A percentile compares a stretch with the other conserved stretches of the same genome.
These are phyloP conservation scores for Rhinocladiella mackenziei DNA, from an alignment of 2,329 filamentous ascomycete species.

Conservation along the genomic window DNA sequence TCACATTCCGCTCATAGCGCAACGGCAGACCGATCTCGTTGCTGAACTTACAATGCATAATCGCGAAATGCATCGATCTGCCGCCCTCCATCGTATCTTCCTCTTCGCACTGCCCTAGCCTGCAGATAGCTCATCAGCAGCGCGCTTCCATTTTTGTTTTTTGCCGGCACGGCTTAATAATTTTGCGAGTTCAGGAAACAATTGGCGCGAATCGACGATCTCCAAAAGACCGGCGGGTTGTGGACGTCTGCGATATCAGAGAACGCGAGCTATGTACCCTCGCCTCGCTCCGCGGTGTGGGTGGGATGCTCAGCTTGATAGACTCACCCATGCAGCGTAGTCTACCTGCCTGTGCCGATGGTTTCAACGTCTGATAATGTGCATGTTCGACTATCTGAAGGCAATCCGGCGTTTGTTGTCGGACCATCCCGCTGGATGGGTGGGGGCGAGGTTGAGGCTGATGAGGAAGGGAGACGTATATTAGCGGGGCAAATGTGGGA, in stretches of 20 bases:
- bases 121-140: conserved; percentile 30
- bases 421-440: conserved; percentile 13
- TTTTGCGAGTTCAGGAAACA: conserved; percentile 23
- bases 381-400: conserved; percentile 33
- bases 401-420: too few relatives aligned
- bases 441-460: conserved; percentile 1
- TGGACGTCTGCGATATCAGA: conserved; percentile 42
- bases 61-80: conserved; percentile 34
- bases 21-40: conserved; percentile 36
- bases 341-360: conserved; percentile 35
- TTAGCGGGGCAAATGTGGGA: conserved; percentile 41
- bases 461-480: conserved; percentile 33
- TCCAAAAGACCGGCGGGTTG: conserved; percentile 41
- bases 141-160: too few relatives aligned
- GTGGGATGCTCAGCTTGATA: conserved; percentile 36
- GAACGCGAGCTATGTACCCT: conserved; percentile 33
- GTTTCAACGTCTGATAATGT: conserved; percentile 33
- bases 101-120: conserved; percentile 29
- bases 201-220: conserved; percentile 33
- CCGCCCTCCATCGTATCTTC: conserved; percentile 14
- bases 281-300: conserved; percentile 39
- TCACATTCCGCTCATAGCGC: conserved; percentile 39
- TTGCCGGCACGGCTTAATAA: too few relatives aligned
- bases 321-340: conserved; percentile 35
- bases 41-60: conserved; percentile 38